Percentiles rank a stretch among this genome's conserved stretches.
Evolutionary conservation across 768 basidiomycete genomes (phyloP).

Genomic region (Guyanaporus albipodus): DNA sequence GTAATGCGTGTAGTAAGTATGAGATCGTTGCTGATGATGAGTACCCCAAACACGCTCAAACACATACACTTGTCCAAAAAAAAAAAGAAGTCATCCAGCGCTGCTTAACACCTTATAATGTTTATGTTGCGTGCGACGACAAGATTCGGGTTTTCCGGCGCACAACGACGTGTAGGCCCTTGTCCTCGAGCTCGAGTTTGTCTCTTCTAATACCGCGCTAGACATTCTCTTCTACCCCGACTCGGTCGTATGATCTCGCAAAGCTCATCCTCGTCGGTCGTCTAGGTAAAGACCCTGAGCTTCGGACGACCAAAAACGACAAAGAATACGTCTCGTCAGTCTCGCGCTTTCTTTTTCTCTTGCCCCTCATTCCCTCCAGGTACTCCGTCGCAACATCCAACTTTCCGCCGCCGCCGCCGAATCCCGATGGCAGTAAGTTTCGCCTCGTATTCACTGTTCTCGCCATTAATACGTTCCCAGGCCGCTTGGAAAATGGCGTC

Average conservation of each 20-base stretch:
- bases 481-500: conserved; percentile 46
- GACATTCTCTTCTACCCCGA: conserved; percentile 61
- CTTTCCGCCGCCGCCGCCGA: conserved; percentile 51
- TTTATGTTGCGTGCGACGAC: conserved; percentile 48
- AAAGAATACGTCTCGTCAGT: conserved; percentile 77
- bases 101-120: background rate
- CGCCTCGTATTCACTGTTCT: conserved; percentile 1
- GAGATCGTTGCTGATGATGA: conserved; percentile 3
- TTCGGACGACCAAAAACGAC: conserved; percentile 62
- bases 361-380: conserved; percentile 34
- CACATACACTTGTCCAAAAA: no score
- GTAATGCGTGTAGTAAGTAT: conserved; percentile 1
- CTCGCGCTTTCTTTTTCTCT: background rate
- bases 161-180: conserved; percentile 46
- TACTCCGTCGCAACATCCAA: conserved; percentile 77
- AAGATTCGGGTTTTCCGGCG: conserved; percentile 42
- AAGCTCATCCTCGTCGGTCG: conserved; percentile 77
- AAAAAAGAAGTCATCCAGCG: background rate
- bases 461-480: conserved; percentile 32
- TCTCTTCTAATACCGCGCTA: conserved; percentile 21
- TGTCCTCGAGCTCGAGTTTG: background rate
- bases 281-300: conserved; percentile 67
- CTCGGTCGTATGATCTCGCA: conserved; percentile 59
- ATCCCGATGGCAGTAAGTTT: conserved; percentile 57
- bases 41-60: conserved; percentile 21